Evolutionary conservation across 2,329 filamentous ascomycete genomes (phyloP), one percentile per base, ranked within the genome.

Genomic region (Epichloe aotearoae): DNA sequence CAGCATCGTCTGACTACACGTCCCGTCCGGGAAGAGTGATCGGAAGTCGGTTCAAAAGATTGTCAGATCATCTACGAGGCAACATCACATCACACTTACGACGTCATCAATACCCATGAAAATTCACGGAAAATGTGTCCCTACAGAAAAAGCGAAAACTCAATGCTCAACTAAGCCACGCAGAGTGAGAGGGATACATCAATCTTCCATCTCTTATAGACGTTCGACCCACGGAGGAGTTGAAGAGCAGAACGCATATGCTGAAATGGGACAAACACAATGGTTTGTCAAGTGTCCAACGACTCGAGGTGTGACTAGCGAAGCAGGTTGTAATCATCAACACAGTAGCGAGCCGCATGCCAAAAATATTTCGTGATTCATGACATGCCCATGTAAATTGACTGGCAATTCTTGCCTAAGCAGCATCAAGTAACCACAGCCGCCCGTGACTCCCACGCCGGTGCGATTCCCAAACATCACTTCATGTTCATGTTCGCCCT

Each of bases 191-290:
- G 73, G 73, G 70, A 64, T 60, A 54, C 64, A 58, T 74, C 57
- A 54, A 69, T 76, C 68, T 76, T 70, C 73, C 73, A 76, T 69
- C 66, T 68, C 65, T 70, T 69, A 71, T 76, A 75, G 73, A 70
- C 73, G 66, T 73, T 70, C 70, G 67, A 70, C 70, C 70, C 73
- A 75, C 62, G 71, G 73, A 65, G 62, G 66, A 73, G 69, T 58
- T 57, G 60, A 64, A 63, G 63, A 60, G 66, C 65, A 67, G 70
- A 73, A 73, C 71, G 73, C 62, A 75, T 75, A 76, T 75, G 73
- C 73, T 75, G 64, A 70, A 70, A 74, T 75, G 70, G 71, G 63
- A 52, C 39, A 37, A 44, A 19, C n/a, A 6, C 19, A 30, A 37
- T 7, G 42, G 42, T 23, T n/a, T 30, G 23, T 45, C 41, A 23